Conservation (phyloP, 2,329 filamentous ascomycete species). For the Hypoxylon sp. region DNA sequence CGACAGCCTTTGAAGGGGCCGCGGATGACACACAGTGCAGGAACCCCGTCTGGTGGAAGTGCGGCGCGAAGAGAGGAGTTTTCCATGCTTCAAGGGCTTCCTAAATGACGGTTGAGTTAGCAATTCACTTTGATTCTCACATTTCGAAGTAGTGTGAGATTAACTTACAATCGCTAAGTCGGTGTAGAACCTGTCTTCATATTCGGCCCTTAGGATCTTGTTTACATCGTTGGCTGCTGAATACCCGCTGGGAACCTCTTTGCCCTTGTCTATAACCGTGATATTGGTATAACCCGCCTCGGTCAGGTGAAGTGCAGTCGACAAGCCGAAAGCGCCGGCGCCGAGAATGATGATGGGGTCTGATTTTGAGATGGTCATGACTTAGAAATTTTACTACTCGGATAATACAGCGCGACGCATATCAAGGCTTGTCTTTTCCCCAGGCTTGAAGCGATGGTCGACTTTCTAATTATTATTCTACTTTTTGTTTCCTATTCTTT, state of each 20-base stretch:
- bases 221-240: constrained; percentile 31
- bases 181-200: constrained; percentile 27
- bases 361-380: constrained; percentile 7
- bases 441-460: no score
- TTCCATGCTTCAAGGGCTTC: constrained; percentile 6
- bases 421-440: no score
- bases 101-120: constrained; percentile 7
- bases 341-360: constrained; percentile 22
- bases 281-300: constrained; percentile 25
- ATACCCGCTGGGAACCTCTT: constrained; percentile 20
- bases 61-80: constrained; percentile 16
- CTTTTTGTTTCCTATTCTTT: no score
- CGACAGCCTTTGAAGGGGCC: constrained; percentile 21
- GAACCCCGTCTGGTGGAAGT: constrained; percentile 27
- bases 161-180: constrained; percentile 16
- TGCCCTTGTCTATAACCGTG: constrained; percentile 23
- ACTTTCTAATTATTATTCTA: no score
- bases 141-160: neutral
- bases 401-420: no score
- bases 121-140: neutral
- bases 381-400: no score
- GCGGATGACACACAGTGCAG: constrained; percentile 13
- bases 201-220: constrained; percentile 29
- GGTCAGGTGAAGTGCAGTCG: constrained; percentile 21
- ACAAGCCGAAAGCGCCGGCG: constrained; percentile 24